Percentiles rank a stretch among this genome's conserved stretches.
These are phyloP conservation scores for Tubosaeta brunneosetosa DNA, from an alignment of 768 basidiomycete genomes.

Conservation along the genomic window DNA sequence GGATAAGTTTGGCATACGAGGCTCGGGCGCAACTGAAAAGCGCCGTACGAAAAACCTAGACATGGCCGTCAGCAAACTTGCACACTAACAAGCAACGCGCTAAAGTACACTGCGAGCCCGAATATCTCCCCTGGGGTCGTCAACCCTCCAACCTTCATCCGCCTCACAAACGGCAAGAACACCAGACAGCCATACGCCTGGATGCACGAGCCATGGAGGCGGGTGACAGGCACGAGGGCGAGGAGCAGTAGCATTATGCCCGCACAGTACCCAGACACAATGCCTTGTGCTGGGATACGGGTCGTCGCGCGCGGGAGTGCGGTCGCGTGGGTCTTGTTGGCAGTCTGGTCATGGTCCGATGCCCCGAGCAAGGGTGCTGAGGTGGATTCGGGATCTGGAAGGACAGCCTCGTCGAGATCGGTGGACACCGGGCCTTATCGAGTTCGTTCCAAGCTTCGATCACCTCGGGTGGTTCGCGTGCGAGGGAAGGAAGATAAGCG, in stretches of 20 bases:
- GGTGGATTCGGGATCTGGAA: no score
- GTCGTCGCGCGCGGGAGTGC: no score
- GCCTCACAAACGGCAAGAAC: constrained; percentile 54
- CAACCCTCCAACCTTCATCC: constrained; percentile 60
- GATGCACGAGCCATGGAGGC: constrained; percentile 66
- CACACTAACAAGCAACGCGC: no score
- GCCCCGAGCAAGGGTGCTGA: constrained; percentile 22
- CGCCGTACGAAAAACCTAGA: constrained; percentile 25
- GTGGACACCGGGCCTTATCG: no score
- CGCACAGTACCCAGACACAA: constrained; percentile 80
- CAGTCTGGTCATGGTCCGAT: constrained; percentile 33
- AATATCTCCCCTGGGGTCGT: constrained; percentile 84
- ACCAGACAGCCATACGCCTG: constrained; percentile 83
- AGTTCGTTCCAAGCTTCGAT: no score
- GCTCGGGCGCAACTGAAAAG: constrained; percentile 37
- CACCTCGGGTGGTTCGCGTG: no score
- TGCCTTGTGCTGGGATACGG: constrained; percentile 62
- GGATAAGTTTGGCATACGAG: no score
- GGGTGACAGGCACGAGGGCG: constrained; percentile 66
- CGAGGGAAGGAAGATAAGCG: no score
- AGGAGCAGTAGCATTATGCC: constrained; percentile 73
- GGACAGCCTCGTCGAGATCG: no score
- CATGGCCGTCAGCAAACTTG: neutral
- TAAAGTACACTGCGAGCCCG: constrained; percentile 71
- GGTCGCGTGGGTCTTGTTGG: constrained; percentile 39